Evolutionary conservation across 441 rosid genomes (phyloP).

Genomic region (Melastoma candidum): DNA sequence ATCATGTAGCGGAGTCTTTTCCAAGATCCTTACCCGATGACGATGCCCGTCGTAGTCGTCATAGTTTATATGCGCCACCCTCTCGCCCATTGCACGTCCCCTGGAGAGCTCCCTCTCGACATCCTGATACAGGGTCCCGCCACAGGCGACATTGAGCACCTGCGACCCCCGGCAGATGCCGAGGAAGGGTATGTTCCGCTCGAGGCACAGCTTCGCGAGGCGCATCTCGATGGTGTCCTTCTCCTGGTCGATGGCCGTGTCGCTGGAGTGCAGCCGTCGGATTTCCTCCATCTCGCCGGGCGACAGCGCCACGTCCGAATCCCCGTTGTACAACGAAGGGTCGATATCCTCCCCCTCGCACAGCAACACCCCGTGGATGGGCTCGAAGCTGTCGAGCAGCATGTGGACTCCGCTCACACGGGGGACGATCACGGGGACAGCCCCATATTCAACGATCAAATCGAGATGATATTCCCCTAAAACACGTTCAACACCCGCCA

Average conservation of each 20-base stretch:
- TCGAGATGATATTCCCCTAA: constrained; percentile 88
- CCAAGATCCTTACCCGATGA: constrained; percentile 43
- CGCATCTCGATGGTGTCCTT: constrained; percentile 61
- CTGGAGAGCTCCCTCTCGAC: constrained; percentile 44
- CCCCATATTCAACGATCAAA: constrained; percentile 62
- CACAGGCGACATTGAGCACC: constrained; percentile 72
- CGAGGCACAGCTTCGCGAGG: constrained; percentile 61
- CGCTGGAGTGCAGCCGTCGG: constrained; percentile 46
- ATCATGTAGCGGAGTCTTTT: constrained; percentile 44
- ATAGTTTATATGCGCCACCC: constrained; percentile 51
- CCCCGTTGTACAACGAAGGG: constrained; percentile 54
- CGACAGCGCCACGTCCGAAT: constrained; percentile 24
- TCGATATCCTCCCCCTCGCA: constrained; percentile 91
- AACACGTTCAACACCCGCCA: background rate
- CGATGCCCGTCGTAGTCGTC: constrained; percentile 69
- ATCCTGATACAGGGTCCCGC: constrained; percentile 67
- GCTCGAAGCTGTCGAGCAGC: constrained; percentile 74
- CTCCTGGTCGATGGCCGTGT: constrained; percentile 57
- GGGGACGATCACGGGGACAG: constrained; percentile 81
- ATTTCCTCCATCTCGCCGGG: constrained; percentile 56
- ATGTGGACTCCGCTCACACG: constrained; percentile 68
- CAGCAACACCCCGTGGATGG: constrained; percentile 80
- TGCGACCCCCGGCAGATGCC: constrained; percentile 88
- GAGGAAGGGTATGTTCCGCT: constrained; percentile 60
- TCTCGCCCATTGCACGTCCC: constrained; percentile 20